Percentiles rank a stretch among this genome's conserved stretches.
These are phyloP conservation scores for Hypoxylon sp. DNA, from an alignment of 2,329 filamentous ascomycete genomes.

Conservation along the genomic window DNA sequence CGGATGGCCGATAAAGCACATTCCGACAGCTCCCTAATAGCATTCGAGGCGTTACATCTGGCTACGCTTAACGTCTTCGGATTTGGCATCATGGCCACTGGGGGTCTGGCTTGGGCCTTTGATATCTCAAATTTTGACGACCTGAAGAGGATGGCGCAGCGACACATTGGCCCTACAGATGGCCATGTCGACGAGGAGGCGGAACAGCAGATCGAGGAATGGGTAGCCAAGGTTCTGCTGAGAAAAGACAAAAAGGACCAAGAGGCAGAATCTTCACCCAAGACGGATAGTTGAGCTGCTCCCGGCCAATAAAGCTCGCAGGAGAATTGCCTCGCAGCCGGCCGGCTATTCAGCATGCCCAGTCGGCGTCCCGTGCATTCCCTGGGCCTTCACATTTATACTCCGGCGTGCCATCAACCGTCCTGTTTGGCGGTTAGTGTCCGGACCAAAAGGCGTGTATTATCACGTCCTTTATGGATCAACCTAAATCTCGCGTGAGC, in stretches of 20 bases:
- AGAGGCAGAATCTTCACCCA: slow-evolving; percentile 20
- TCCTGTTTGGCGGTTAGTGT: slow-evolving; percentile 9
- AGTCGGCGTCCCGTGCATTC: slow-evolving; percentile 4
- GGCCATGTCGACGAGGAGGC: slow-evolving; percentile 56
- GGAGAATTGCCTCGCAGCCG: slow-evolving; percentile 4
- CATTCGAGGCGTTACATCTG: slow-evolving; percentile 81
- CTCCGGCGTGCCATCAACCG: not conserved
- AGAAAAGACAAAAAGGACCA: slow-evolving; percentile 59
- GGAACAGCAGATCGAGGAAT: slow-evolving; percentile 68
- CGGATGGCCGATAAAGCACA: slow-evolving; percentile 50
- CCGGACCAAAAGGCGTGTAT: slow-evolving; percentile 10
- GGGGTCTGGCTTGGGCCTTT: slow-evolving; percentile 77
- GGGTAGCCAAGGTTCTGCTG: slow-evolving; percentile 66
- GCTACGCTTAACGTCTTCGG: slow-evolving; percentile 87
- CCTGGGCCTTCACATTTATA: not conserved
- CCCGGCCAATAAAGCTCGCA: not conserved
- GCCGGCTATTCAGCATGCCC: not conserved
- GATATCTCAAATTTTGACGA: slow-evolving; percentile 77
- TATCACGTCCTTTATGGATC: slow-evolving; percentile 1
- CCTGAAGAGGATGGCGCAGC: slow-evolving; percentile 61
- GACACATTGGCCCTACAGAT: slow-evolving; percentile 47
- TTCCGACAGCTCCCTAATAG: slow-evolving; percentile 74
- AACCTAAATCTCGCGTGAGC: slow-evolving; percentile 10
- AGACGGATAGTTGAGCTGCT: slow-evolving; percentile 15
- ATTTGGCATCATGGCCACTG: slow-evolving; percentile 76